Base-by-base conservation (phyloP, 768 basidiomycete species). In the Xanthoconium purpureum region DNA sequence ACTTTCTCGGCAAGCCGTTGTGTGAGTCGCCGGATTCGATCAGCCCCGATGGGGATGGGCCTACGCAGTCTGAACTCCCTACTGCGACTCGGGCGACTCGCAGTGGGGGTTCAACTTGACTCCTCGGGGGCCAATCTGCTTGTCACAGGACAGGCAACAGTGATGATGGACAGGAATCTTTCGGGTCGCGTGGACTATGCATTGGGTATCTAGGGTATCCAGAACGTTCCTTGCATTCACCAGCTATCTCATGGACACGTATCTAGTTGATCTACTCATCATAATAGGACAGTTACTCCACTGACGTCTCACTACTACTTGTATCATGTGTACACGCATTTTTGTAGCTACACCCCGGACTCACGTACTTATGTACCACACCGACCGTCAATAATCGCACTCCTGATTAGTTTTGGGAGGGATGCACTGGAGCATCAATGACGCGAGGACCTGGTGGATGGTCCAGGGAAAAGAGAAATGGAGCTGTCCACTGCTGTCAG, bases 11-110 rank as follows among this genome's bases (percentile, higher is more conserved):
- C 50, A 37, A 47, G 35, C 55, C 63, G 0, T 13, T 62, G 4
- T 69, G 66, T n/a, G 67, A 69, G 14, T 67, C 66, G 4, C 66
- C 66, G 33, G 62, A 64, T 6, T 24, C 49, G 58, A 57, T 67
- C 14, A 30, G 40, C 43, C 18, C 47, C 11, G 33, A 39, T 6
- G 58, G 51, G 15, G 42, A 38, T 15, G 14, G 49, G 38, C 47
- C 17, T 20, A 10, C 17, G 20, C 37, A n/a, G 28, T 15, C 38
- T 28, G 47, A 32, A 33, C 35, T 33, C 3, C 47, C 33, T 24
- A 24, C 24, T 30, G 9, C 24, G 36, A 17, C 24, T 17, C 15
- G 4, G 36, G 20, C 29, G 52, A 43, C 38, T 15, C 38, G n/a
- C 18, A 20, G 50, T 5, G 33, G 13, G 14, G 35, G 32, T 18